A percentile compares a stretch with the other conserved stretches of the same genome.
Conservation (phyloP, 1,284 basidiomycete species). For the Trametes versicolor region DNA sequence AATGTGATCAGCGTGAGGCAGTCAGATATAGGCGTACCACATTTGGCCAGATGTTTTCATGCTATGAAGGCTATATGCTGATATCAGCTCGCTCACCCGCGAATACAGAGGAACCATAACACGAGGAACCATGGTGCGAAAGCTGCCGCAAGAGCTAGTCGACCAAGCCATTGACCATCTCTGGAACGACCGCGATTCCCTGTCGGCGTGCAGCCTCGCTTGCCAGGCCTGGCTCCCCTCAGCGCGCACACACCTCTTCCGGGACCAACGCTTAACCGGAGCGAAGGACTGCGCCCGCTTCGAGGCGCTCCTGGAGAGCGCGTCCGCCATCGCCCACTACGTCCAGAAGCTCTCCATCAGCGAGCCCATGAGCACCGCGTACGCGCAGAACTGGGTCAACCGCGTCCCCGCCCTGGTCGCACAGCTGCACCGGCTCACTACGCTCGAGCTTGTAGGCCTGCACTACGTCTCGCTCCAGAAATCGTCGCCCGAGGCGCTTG, state of each 20-base stretch:
- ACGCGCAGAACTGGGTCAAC: slow-evolving; percentile 31
- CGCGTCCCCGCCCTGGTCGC: slow-evolving; percentile 29
- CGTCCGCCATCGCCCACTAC: slow-evolving; percentile 22
- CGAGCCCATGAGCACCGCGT: slow-evolving; percentile 28
- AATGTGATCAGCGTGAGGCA: no score
- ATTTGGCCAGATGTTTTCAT: no score
- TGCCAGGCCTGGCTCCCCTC: slow-evolving; percentile 47
- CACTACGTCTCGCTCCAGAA: slow-evolving; percentile 33
- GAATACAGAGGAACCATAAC: slow-evolving; percentile 8
- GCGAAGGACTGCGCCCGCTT: slow-evolving; percentile 29
- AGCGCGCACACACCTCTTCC: slow-evolving; percentile 49
- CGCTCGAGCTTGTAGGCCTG: slow-evolving; percentile 31
- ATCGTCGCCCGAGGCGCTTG: slow-evolving; percentile 18
- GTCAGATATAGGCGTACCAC: no score
- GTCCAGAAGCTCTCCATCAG: slow-evolving; percentile 33
- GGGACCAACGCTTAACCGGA: slow-evolving; percentile 26
- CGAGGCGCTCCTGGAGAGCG: slow-evolving; percentile 28
- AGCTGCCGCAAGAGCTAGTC: slow-evolving; percentile 43
- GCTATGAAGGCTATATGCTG: no score
- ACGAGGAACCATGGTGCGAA: slow-evolving; percentile 12
- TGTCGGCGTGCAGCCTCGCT: slow-evolving; percentile 46
- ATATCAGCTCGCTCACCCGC: neutral
- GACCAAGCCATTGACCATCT: slow-evolving; percentile 49
- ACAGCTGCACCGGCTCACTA: slow-evolving; percentile 24
- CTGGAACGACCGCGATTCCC: slow-evolving; percentile 44